phyloP scores from a whole-genome alignment of 345 rosid species.

The Carallia brachiata region DNA sequence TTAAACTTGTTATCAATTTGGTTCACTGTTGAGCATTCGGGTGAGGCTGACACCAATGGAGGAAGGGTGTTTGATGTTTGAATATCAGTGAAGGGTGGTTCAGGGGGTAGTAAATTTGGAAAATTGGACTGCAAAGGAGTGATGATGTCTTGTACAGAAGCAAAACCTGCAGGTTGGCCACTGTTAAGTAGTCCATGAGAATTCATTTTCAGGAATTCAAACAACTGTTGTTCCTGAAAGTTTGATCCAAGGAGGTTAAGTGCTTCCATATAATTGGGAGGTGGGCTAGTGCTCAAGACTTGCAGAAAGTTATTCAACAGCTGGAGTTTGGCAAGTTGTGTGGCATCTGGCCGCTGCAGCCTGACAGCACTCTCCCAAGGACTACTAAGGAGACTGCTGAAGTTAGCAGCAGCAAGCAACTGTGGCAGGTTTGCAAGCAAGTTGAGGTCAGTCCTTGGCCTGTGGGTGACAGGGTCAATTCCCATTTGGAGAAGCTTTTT shows the following conservation, averaged over 20 bases:
- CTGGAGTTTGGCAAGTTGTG: slow-evolving; percentile 55
- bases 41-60: slow-evolving; percentile 44
- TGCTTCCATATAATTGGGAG: slow-evolving; percentile 31
- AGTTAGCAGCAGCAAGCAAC: slow-evolving; percentile 50
- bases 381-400: slow-evolving; percentile 34
- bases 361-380: slow-evolving; percentile 36
- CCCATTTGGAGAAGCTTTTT: slow-evolving; percentile 85
- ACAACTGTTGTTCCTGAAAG: slow-evolving; percentile 22
- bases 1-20: slow-evolving; percentile 22
- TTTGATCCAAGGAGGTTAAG: slow-evolving; percentile 18
- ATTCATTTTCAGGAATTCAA: slow-evolving; percentile 27
- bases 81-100: neutral
- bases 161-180: slow-evolving; percentile 24
- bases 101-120: slow-evolving; percentile 26
- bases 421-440: slow-evolving; percentile 54
- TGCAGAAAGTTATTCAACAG: slow-evolving; percentile 46
- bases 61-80: slow-evolving; percentile 35
- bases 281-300: slow-evolving; percentile 28
- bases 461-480: slow-evolving; percentile 74
- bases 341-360: slow-evolving; percentile 45
- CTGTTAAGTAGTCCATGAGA: slow-evolving; percentile 19
- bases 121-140: slow-evolving; percentile 28
- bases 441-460: slow-evolving; percentile 63
- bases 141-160: slow-evolving; percentile 32
- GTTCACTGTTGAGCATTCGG: slow-evolving; percentile 26